Percentiles rank a stretch among this genome's conserved stretches.
Evolutionary conservation across 2,329 filamentous ascomycete genomes (phyloP).

Genomic region (Endoconidiophora laricicola): DNA sequence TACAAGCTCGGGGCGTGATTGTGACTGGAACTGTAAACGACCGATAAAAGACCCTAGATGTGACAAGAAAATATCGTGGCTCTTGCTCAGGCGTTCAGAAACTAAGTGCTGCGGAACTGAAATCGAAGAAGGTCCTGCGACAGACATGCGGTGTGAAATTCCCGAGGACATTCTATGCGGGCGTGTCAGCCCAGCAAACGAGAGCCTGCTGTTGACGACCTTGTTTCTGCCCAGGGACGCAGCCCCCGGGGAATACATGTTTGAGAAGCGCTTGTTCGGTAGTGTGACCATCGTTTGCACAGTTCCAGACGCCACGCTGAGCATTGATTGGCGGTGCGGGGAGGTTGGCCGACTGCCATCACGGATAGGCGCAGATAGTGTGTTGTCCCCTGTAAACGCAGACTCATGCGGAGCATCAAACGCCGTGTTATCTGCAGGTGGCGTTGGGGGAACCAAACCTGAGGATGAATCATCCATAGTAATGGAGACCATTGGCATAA

Average conservation of each 20-base stretch:
- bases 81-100: constrained; percentile 62
- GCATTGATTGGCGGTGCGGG: constrained; percentile 10
- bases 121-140: constrained; percentile 44
- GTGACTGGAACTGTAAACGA: constrained; percentile 74
- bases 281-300: constrained; percentile 22
- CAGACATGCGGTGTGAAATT: constrained; percentile 59
- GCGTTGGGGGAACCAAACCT: constrained; percentile 39
- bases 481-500: neutral
- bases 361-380: neutral
- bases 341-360: neutral
- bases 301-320: constrained; percentile 25
- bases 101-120: constrained; percentile 56
- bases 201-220: constrained; percentile 21
- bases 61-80: constrained; percentile 78
- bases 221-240: constrained; percentile 10
- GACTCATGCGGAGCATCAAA: constrained; percentile 25
- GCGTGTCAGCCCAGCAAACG: constrained; percentile 22
- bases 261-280: constrained; percentile 31
- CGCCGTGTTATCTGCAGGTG: constrained; percentile 39
- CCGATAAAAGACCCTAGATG: constrained; percentile 89
- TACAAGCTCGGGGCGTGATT: constrained; percentile 69
- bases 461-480: neutral
- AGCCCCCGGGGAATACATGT: constrained; percentile 21
- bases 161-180: constrained; percentile 33
- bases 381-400: neutral